Evolutionary conservation across 1,284 basidiomycete genomes (phyloP).

Genomic region (Bjerkandera adusta): DNA sequence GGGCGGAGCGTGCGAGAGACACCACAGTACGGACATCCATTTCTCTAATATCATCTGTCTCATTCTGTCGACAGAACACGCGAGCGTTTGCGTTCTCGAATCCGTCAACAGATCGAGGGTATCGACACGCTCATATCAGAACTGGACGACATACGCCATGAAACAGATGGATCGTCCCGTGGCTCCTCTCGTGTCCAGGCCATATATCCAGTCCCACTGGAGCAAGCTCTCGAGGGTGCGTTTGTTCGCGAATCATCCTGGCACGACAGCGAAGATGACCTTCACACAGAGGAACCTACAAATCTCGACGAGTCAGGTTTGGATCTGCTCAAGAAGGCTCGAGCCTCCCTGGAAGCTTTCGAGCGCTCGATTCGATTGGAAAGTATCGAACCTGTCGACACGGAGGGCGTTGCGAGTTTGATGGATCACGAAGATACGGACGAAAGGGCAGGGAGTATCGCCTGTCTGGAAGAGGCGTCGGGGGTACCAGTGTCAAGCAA

Average conservation of each 20-base stretch:
- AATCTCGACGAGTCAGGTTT: conserved; percentile 43
- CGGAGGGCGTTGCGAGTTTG: too few species aligned
- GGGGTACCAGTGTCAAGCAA: too few species aligned
- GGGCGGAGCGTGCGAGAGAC: conserved; percentile 72
- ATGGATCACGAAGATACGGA: too few species aligned
- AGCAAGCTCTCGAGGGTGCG: conserved; percentile 19
- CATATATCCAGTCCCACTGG: conserved; percentile 16
- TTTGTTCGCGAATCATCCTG: conserved; percentile 17
- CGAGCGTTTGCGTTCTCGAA: conserved; percentile 69
- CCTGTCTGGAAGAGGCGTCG: too few species aligned
- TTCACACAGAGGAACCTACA: conserved; percentile 12
- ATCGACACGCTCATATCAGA: conserved; percentile 67
- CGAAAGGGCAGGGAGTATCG: too few species aligned
- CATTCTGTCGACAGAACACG: conserved; percentile 49
- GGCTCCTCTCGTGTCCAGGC: conserved; percentile 16
- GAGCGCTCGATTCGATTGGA: conserved; percentile 63
- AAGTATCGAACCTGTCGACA: too few species aligned
- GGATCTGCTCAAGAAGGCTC: conserved; percentile 72
- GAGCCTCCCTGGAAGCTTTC: conserved; percentile 62
- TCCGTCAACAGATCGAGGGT: conserved; percentile 65
- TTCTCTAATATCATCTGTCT: conserved; percentile 7
- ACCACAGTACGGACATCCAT: conserved; percentile 57
- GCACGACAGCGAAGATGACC: conserved; percentile 24
- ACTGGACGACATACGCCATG: conserved; percentile 44
- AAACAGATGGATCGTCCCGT: conserved; percentile 13